phyloP scores from a whole-genome alignment of 2,329 filamentous ascomycete species.

The Achaetomium macrosporum region DNA sequence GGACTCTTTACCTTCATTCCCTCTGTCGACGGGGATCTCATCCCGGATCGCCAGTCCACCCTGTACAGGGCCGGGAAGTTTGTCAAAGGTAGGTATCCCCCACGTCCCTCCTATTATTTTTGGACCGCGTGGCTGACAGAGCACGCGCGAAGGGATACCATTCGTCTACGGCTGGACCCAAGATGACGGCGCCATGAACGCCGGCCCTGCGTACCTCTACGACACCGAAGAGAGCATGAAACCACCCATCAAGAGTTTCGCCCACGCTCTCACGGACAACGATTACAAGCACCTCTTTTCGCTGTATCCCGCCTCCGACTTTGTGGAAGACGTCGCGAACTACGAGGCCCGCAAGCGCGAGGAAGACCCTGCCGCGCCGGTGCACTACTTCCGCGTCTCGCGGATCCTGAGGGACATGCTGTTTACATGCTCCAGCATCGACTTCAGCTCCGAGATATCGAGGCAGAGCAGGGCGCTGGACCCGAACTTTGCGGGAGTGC shows the following conservation, averaged over 20 bases:
- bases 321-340: constrained; percentile 17
- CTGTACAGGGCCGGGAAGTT: not conserved
- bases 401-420: not conserved
- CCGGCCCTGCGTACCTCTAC: constrained; percentile 15
- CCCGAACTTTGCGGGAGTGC: constrained; percentile 14
- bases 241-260: constrained; percentile 20
- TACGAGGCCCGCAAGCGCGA: not conserved
- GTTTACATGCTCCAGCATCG: not conserved
- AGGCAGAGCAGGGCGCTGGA: too few relatives aligned
- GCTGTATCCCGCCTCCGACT: constrained; percentile 25
- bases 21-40: constrained; percentile 26
- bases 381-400: not conserved
- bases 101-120: too few relatives aligned
- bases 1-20: constrained; percentile 29
- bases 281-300: constrained; percentile 19
- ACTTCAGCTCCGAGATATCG: not conserved
- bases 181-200: constrained; percentile 28
- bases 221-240: not conserved
- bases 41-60: constrained; percentile 24
- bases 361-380: not conserved
- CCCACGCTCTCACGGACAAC: constrained; percentile 22
- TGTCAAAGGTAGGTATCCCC: not conserved
- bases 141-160: constrained; percentile 23
- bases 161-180: constrained; percentile 27
- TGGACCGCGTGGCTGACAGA: too few relatives aligned